These are phyloP conservation scores for Boletellus ananiceps DNA, from an alignment of 768 basidiomycete genomes.

Conservation along the genomic window DNA sequence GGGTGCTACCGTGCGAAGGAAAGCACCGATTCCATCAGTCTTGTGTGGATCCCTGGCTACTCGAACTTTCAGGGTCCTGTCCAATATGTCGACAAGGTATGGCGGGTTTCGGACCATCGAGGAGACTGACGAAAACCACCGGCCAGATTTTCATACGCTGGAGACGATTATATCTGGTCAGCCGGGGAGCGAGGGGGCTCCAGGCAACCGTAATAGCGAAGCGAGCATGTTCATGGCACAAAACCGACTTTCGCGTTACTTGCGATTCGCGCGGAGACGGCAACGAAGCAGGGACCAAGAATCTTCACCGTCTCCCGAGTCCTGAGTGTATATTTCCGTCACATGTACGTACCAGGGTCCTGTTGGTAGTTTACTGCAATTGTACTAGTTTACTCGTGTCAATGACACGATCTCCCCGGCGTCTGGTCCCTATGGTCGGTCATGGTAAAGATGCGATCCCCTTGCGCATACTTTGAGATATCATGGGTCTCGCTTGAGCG, in stretches of 20 bases:
- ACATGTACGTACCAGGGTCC: background rate
- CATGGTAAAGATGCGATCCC: no score
- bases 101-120: conserved; percentile 11
- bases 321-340: conserved; percentile 2
- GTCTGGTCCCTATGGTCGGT: background rate
- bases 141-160: conserved; percentile 54
- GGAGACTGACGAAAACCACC: background rate
- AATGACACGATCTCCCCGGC: background rate
- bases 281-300: conserved; percentile 39
- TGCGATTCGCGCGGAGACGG: conserved; percentile 48
- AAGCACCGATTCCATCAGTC: conserved; percentile 85
- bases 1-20: conserved; percentile 87
- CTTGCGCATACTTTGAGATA: no score
- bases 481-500: no score
- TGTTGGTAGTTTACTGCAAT: background rate
- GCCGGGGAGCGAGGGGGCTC: conserved; percentile 12
- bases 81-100: conserved; percentile 89
- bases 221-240: conserved; percentile 16
- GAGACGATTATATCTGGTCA: conserved; percentile 50
- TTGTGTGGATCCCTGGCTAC: conserved; percentile 92
- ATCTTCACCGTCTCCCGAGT: conserved; percentile 10
- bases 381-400: background rate
- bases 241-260: conserved; percentile 54
- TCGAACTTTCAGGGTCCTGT: conserved; percentile 86
- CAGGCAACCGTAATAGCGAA: conserved; percentile 12